Conservation (phyloP, 2,329 filamentous ascomycete species). For the Beauveria sp. region DNA sequence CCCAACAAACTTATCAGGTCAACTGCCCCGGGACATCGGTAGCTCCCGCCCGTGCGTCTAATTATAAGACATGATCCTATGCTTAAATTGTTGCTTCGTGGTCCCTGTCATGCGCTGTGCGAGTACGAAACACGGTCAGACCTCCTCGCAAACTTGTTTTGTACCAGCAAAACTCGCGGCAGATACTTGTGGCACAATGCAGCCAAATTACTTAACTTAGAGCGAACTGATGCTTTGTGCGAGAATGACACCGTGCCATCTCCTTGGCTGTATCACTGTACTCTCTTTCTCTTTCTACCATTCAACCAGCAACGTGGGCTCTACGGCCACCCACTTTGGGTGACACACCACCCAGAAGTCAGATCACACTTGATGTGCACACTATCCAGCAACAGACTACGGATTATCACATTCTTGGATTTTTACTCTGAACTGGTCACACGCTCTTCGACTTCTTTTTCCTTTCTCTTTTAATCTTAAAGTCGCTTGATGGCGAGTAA, state of each 20-base stretch:
- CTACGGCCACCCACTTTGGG: background rate
- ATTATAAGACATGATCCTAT: constrained; percentile 6
- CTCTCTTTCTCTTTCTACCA: background rate
- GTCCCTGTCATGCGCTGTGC: background rate
- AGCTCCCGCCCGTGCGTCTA: background rate
- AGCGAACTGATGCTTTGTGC: background rate
- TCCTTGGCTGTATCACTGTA: background rate
- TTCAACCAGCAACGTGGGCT: background rate
- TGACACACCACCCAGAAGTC: background rate
- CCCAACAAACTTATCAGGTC: background rate
- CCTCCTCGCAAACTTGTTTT: background rate
- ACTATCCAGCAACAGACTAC: background rate
- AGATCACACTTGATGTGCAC: background rate
- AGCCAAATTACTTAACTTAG: background rate
- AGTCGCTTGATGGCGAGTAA: too few relatives aligned
- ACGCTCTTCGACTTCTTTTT: background rate
- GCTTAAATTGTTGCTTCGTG: background rate
- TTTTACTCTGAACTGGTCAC: background rate
- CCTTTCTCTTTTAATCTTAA: background rate
- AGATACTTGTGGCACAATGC: background rate
- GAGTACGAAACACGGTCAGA: background rate
- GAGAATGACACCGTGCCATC: background rate
- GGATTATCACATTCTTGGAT: background rate
- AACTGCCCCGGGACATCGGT: background rate
- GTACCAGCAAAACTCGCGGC: background rate